Conservation (phyloP, 169 alveolate genomes). For the Theileria equi region DNA sequence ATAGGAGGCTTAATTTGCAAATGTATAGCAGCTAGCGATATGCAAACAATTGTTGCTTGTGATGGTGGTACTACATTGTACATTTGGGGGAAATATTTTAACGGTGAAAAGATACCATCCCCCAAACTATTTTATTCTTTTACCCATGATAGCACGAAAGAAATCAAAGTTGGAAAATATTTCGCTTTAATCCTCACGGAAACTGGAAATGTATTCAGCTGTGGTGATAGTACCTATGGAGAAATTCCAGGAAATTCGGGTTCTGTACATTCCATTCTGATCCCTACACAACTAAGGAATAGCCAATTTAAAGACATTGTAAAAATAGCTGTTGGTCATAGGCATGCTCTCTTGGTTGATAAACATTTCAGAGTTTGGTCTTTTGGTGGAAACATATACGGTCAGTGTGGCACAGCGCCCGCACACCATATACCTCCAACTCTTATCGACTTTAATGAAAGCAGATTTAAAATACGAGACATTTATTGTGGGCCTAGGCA, state of each 20-base stretch:
- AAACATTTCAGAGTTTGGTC: constrained; percentile 70
- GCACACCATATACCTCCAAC: constrained; percentile 67
- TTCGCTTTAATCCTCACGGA: constrained; percentile 67
- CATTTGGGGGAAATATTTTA: constrained; percentile 74
- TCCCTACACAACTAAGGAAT: constrained; percentile 60
- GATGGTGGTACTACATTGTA: constrained; percentile 61
- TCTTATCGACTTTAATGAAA: constrained; percentile 47
- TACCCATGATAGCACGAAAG: constrained; percentile 55
- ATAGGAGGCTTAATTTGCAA: constrained; percentile 9
- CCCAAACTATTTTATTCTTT: constrained; percentile 70
- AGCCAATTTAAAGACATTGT: constrained; percentile 35
- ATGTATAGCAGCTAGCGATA: constrained; percentile 41
- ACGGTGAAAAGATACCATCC: constrained; percentile 59
- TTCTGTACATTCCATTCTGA: constrained; percentile 52
- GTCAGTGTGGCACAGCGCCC: constrained; percentile 79
- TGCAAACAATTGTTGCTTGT: constrained; percentile 67
- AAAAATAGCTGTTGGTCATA: constrained; percentile 76
- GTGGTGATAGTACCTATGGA: constrained; percentile 82
- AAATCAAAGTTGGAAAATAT: constrained; percentile 70
- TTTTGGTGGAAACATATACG: constrained; percentile 78
- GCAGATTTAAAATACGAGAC: constrained; percentile 57
- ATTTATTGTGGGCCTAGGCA: constrained; percentile 78
- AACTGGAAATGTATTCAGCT: constrained; percentile 67
- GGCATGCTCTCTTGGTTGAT: constrained; percentile 76
- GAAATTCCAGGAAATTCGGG: constrained; percentile 49